phyloP scores from a whole-genome alignment of 345 rosid genomes.

The Citrus inodora region DNA sequence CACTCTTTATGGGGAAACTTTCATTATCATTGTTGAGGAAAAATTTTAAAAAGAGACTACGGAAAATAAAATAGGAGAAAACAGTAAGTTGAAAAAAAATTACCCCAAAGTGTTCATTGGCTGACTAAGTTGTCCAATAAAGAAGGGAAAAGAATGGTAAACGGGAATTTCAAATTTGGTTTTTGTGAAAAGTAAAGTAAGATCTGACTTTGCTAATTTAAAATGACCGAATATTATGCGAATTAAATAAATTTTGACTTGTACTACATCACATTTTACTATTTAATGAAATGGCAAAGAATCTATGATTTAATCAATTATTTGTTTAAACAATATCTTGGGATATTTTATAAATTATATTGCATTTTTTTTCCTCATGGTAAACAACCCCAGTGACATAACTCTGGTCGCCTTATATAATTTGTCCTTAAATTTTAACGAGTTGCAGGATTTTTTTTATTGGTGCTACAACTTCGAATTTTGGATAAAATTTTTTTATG shows the following conservation, averaged over 20 bases:
- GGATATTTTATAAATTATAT: too few species aligned
- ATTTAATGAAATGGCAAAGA: background rate
- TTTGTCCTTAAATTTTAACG: background rate
- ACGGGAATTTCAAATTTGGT: background rate
- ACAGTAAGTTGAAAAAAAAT: too few species aligned
- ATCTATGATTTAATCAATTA: background rate
- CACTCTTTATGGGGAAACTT: too few species aligned
- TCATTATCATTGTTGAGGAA: too few species aligned
- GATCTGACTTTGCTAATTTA: background rate
- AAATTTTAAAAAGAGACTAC: too few species aligned
- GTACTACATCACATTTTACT: background rate
- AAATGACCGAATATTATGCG: background rate
- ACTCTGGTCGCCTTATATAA: background rate
- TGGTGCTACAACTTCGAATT: background rate
- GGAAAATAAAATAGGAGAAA: too few species aligned
- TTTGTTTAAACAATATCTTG: background rate
- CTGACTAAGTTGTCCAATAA: too few species aligned
- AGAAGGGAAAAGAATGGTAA: too few species aligned
- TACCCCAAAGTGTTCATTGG: too few species aligned
- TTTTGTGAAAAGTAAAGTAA: background rate
- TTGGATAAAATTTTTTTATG: rapidly evolving
- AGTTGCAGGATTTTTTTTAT: background rate
- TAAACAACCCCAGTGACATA: too few species aligned
- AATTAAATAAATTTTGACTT: background rate
- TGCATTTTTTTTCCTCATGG: background rate